Evolutionary conservation across 2,329 filamentous ascomycete species (phyloP).

Genomic region (Penicillium sp.): DNA sequence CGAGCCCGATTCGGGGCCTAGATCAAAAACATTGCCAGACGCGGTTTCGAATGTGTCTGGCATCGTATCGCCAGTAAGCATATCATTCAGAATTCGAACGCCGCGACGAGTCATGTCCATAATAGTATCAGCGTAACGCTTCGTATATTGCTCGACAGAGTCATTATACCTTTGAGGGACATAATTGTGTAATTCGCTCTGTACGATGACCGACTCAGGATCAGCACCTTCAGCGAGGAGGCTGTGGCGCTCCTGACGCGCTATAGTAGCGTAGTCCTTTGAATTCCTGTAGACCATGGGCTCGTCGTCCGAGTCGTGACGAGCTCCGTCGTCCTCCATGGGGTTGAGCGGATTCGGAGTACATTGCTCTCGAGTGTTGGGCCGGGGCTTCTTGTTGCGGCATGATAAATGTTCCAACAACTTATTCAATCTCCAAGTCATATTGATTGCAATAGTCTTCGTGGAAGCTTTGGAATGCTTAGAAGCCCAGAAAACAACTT

Average conservation of each 20-base stretch:
- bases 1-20: neutral
- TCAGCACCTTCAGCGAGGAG: neutral
- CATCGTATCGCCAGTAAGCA: neutral
- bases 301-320: neutral
- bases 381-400: neutral
- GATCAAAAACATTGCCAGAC: neutral
- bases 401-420: neutral
- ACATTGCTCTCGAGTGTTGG: neutral
- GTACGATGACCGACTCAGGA: neutral
- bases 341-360: neutral
- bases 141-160: neutral
- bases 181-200: neutral
- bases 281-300: neutral
- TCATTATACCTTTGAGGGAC: neutral
- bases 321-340: neutral
- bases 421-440: neutral
- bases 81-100: neutral
- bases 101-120: neutral
- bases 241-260: neutral
- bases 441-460: neutral
- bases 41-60: neutral
- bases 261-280: neutral
- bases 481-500: neutral
- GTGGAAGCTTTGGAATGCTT: neutral
- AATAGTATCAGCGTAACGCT: neutral